Evolutionary conservation across 2,329 filamentous ascomycete species (phyloP), one percentile per base, ranked within the genome.

Genomic region (Didymella sp.): DNA sequence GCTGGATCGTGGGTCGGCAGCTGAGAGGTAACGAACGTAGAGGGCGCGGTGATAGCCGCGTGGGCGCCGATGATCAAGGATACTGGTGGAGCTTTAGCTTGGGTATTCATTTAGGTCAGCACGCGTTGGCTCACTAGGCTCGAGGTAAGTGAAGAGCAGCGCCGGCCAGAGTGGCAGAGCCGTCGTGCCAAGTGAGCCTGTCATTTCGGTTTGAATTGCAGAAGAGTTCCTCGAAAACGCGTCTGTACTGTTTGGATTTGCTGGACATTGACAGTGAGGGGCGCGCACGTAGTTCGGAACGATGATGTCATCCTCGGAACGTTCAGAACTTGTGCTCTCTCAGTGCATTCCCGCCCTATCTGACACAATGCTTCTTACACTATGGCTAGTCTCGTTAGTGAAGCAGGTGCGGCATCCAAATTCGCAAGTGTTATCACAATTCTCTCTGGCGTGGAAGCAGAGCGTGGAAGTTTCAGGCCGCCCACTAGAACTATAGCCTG

Each of bases 101-200:
- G 17, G 5, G 5, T 19, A n/a, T 38, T 8, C 17, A 38, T 3
- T 12, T 2, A 38, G 7, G 7, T 0, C 9, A 7, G 15, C 15
- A 13, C n/a, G 31, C n/a, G n/a, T 35, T 17, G 15, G 31, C 68
- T 62, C 64, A 70, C 69, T 28, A 6, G 69, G 66, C 56, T 73
- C 64, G 11, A 73, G 44, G 51, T 69, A 71, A 19, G 64, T 64
- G 56, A 70, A 69, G 12, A 73, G 45, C 1, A 73, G 53, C 15
- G 69, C 70, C 7, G 62, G 68, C 67, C 66, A 71, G 48, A 59
- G 38, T 9, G 68, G 67, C 7, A 73, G 52, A 11, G 49, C 49
- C 9, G 56, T 56, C 9, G 62, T 71, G 30, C 68, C 68, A 31
- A 71, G 63, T 12, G 66, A 12, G 13, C 41, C 41, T 2, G 40